Base-by-base conservation (phyloP, 1,284 basidiomycete genomes). In the Leccinum solheimii region DNA sequence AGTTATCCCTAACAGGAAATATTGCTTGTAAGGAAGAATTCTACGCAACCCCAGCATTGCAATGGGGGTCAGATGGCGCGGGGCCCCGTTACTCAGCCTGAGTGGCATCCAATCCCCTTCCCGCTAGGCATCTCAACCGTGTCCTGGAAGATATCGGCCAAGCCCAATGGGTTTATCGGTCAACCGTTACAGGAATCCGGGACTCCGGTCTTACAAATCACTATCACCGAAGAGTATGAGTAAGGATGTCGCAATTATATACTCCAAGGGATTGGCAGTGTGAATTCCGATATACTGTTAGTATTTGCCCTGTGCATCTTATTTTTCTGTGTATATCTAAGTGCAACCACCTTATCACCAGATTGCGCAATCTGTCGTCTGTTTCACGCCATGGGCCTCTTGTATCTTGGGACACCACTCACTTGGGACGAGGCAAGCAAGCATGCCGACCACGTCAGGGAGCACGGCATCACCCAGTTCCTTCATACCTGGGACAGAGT, bases 381-480 rank as follows among this genome's bases (percentile, higher is more conserved):
- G 40, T 49, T 13, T 62, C 64, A 58, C 67, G 58, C 61, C 59
- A 98, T 99, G 97, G 97, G 97, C 63, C 87, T 99, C 55, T 80
- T 99, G 63, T 93, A 90, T 64, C 89, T 98, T 61, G 97, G 97
- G 64, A 99, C 96, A 4, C 95, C 97, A 27, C 86, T 99, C 64
- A 79, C 85, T 56, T 99, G 97, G 97, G 85, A 91, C 60, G 91
- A 98, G 69, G 90, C 95, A 54, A 92, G 91, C 78, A 84, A 88
- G 63, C 84, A 94, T 70, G 92, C 94, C 13, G 88, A 95, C 71
- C 94, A 98, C 79, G 94, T 99, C 68, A 85, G 96, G 64, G 78
- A 83, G 59, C 96, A 99, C 76, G 97, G 97, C 45, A 95, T 99
- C 72, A 88, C 92, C 21, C 97, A 99, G 79, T 97, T 99, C 74